phyloP scores from a whole-genome alignment of 179 eudicot species.

The Heliamphora pulchella region DNA sequence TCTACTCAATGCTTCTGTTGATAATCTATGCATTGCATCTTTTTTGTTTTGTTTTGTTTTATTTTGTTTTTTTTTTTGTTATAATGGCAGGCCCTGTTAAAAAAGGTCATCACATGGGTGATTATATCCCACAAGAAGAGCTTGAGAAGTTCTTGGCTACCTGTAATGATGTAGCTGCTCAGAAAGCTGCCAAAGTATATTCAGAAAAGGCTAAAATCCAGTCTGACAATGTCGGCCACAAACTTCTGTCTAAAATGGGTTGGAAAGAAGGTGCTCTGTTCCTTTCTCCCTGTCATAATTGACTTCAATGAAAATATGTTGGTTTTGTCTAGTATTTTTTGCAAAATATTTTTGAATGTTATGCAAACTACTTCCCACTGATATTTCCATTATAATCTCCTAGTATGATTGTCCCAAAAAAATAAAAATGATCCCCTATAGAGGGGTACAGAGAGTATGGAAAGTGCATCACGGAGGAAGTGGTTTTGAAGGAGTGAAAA shows the following conservation, averaged over 20 bases:
- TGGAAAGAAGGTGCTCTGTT: conserved; percentile 81
- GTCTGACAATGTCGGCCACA: conserved; percentile 96
- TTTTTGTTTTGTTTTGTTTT: too few species aligned
- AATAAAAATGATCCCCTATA: not conserved
- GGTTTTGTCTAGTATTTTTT: not conserved
- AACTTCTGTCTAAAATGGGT: conserved; percentile 92
- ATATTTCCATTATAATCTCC: not conserved
- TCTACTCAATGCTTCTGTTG: not conserved
- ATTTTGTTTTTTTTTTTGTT: not conserved
- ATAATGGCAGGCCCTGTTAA: conserved; percentile 36
- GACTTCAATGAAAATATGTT: not conserved
- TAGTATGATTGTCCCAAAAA: not conserved
- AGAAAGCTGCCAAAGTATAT: conserved; percentile 61
- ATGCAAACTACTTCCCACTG: not conserved
- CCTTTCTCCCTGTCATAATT: not conserved
- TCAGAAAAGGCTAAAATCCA: conserved; percentile 75
- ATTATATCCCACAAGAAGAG: conserved; percentile 89
- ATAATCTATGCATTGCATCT: not conserved
- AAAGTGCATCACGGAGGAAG: too few species aligned
- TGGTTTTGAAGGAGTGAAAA: too few species aligned
- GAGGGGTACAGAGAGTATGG: too few species aligned
- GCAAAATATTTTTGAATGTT: not conserved
- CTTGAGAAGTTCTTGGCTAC: conserved; percentile 79
- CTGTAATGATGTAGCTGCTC: conserved; percentile 77
- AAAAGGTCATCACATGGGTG: conserved; percentile 99